Conservation (phyloP, 257 asterid genomes). For the Fraxinus cuspidata region DNA sequence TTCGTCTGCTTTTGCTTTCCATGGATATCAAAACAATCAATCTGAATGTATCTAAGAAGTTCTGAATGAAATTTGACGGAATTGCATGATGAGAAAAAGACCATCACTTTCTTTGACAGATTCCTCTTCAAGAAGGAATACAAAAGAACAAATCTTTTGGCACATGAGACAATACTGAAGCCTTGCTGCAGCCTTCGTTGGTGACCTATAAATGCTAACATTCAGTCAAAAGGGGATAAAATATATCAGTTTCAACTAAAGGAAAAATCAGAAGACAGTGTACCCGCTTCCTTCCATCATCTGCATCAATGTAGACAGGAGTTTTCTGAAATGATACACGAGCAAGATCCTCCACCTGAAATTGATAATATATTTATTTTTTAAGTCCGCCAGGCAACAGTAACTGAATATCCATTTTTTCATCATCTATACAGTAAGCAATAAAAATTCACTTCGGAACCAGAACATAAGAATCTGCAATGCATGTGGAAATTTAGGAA, state of each 20-base stretch:
- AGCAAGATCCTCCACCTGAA: conserved; percentile 95
- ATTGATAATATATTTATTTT: conserved; percentile 22
- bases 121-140: conserved; percentile 87
- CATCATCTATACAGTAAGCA: not conserved
- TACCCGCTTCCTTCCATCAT: conserved; percentile 87
- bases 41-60: conserved; percentile 68
- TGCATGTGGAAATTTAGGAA: not conserved
- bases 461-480: not conserved
- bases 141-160: conserved; percentile 80
- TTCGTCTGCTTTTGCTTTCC: conserved; percentile 93
- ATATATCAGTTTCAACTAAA: conserved; percentile 6
- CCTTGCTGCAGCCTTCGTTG: conserved; percentile 93
- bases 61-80: conserved; percentile 89
- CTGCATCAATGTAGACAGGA: conserved; percentile 82
- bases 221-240: not conserved
- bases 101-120: conserved; percentile 91
- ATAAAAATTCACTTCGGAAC: not conserved
- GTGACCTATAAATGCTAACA: conserved; percentile 57
- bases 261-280: conserved; percentile 30
- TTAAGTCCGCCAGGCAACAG: conserved; percentile 10
- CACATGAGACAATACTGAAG: conserved; percentile 75
- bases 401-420: not conserved
- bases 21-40: conserved; percentile 77
- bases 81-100: conserved; percentile 87
- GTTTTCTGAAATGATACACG: conserved; percentile 72